These are phyloP conservation scores for Populus davidiana DNA, from an alignment of 345 rosid species.

Conservation along the genomic window DNA sequence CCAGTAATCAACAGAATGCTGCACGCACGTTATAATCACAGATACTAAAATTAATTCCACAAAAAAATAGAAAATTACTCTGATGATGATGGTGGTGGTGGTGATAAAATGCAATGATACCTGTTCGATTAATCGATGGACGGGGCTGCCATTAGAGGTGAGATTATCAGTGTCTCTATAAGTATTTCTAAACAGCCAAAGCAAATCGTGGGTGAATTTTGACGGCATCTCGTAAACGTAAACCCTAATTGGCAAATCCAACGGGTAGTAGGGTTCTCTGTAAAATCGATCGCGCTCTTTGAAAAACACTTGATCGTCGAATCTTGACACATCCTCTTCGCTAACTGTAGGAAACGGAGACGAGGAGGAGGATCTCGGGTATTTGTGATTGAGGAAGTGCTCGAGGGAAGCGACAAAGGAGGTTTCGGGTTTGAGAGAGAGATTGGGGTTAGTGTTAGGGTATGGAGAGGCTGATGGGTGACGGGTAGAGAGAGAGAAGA, in stretches of 20 bases:
- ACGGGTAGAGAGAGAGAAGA: constrained; percentile 26
- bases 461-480: constrained; percentile 8
- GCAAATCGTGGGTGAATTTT: constrained; percentile 82
- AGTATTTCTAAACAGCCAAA: constrained; percentile 62
- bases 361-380: constrained; percentile 18
- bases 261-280: constrained; percentile 46
- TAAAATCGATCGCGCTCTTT: constrained; percentile 45
- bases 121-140: constrained; percentile 91
- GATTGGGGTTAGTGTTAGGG: neutral
- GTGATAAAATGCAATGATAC: constrained; percentile 19
- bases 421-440: constrained; percentile 36
- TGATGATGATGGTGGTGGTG: no score
- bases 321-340: constrained; percentile 33
- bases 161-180: constrained; percentile 73
- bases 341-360: constrained; percentile 6
- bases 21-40: constrained; percentile 12
- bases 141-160: constrained; percentile 96
- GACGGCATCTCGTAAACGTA: constrained; percentile 88
- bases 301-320: constrained; percentile 43
- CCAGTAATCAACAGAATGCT: constrained; percentile 98
- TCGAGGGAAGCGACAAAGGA: constrained; percentile 77
- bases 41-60: neutral
- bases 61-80: neutral
- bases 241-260: constrained; percentile 59
- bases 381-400: constrained; percentile 41